A percentile compares a stretch with the other conserved stretches of the same genome.
These are phyloP conservation scores for Bassia scoparia DNA, from an alignment of 148 eudicot genomes.

Conservation along the genomic window DNA sequence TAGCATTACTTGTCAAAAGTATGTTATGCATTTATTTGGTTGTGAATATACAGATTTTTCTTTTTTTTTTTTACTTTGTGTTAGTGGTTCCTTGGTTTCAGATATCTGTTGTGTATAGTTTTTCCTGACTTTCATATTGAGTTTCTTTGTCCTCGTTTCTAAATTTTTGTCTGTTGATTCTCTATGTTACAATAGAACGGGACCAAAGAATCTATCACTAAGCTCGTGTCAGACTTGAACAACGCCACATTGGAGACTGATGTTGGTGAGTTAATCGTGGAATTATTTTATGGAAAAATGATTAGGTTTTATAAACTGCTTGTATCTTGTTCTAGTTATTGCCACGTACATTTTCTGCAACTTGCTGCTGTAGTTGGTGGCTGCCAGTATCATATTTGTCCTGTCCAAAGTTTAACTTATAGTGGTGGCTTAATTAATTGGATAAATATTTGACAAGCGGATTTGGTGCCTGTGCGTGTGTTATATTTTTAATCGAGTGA, in stretches of 20 bases:
- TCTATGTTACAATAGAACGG: conserved; percentile 53
- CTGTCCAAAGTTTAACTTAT: not conserved
- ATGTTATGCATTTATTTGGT: not conserved
- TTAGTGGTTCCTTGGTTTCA: not conserved
- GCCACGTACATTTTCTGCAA: not conserved
- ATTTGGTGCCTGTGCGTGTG: too few species aligned
- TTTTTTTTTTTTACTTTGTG: not conserved
- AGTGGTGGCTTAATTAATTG: not conserved
- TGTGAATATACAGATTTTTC: not conserved
- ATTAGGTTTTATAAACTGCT: not conserved
- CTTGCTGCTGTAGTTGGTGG: not conserved
- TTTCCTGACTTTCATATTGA: not conserved
- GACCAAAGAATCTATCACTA: conserved; percentile 76
- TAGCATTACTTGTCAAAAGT: not conserved
- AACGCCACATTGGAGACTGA: conserved; percentile 80
- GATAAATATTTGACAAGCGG: too few species aligned
- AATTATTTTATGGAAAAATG: not conserved
- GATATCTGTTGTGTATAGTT: not conserved
- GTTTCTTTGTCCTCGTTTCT: not conserved
- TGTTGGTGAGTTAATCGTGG: conserved; percentile 57
- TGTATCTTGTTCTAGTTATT: not conserved
- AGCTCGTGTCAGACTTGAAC: conserved; percentile 88
- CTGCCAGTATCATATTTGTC: not conserved
- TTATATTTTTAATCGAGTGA: not conserved
- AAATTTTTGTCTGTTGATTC: not conserved